Base-by-base conservation (phyloP, 1,139 yeast genomes). In the Pichia sp. region DNA sequence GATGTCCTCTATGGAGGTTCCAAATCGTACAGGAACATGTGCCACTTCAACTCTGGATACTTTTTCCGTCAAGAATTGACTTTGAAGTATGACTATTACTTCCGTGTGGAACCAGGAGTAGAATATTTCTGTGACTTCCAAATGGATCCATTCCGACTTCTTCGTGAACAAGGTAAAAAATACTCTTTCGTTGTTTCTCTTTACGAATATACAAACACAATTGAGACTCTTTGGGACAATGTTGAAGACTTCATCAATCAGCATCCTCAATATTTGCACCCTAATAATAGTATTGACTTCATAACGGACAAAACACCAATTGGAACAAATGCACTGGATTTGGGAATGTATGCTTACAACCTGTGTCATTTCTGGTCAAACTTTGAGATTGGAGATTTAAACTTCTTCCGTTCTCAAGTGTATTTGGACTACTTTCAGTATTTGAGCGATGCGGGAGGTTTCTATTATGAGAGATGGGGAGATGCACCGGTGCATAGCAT, bases 401-500 rank as follows among this genome's bases (percentile, higher is more conserved):
- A 84, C 50, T 85, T 87, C 57, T 87, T 81, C 63, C 65, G 96
- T 42, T 70, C 87, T 34, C 72, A 80, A 35, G 74, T 67, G 15
- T 88, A 88, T 57, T 58, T 69, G 24, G 69, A 67, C n/a, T 87
- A 63, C 56, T 87, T 88, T 53, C 67, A 83, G 15, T 69, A 67
- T 55, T 63, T 88, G 38, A 93, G 86, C 52, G 45, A 64, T 32
- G 60, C 77, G 1, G 95, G 94, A 2, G 96, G 96, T 0, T 87
- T 88, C 52, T 83, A 83, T 56, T 86, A 86, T 54, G 93, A 82
- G 58, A 66, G 98, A 47, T 91, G 97, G 98, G 98, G 98, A 4
- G 98, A 91, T 62, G 97, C 97, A 0, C 97, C 98, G 0, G 94
- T 91, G 6, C 97, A 91, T 58, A 69, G 95, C 1, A 71, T 88